phyloP scores from a whole-genome alignment of 345 rosid genomes.

The Erysimum cheiranthoides region DNA sequence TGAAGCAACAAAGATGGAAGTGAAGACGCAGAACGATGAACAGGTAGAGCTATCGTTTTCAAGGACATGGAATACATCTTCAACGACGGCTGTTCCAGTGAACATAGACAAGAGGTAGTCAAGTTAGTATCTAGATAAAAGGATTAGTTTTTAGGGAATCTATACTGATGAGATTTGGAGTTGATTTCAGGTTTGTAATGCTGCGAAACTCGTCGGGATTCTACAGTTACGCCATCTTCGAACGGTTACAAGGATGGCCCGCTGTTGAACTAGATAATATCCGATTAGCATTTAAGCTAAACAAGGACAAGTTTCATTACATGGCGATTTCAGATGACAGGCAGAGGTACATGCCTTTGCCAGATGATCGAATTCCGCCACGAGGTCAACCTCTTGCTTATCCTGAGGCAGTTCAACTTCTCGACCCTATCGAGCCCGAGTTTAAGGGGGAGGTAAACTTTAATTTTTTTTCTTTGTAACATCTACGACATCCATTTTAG shows the following conservation, averaged over 20 bases:
- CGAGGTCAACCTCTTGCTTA: slow-evolving; percentile 70
- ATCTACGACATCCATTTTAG: neutral
- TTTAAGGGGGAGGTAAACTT: slow-evolving; percentile 75
- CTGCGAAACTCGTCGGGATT: slow-evolving; percentile 79
- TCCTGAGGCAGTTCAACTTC: slow-evolving; percentile 85
- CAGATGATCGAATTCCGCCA: slow-evolving; percentile 72
- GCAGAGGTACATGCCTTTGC: slow-evolving; percentile 86
- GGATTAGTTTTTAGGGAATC: neutral
- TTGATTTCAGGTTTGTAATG: slow-evolving; percentile 68
- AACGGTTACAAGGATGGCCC: slow-evolving; percentile 80
- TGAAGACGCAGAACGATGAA: slow-evolving; percentile 57
- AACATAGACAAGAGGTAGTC: slow-evolving; percentile 71
- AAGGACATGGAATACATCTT: slow-evolving; percentile 61
- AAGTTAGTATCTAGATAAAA: neutral
- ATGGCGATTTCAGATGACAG: slow-evolving; percentile 85
- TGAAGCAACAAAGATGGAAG: slow-evolving; percentile 61
- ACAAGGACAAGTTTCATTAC: slow-evolving; percentile 84
- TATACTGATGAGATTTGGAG: neutral
- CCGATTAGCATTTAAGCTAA: slow-evolving; percentile 78
- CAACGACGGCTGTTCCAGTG: slow-evolving; percentile 54
- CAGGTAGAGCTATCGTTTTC: slow-evolving; percentile 68
- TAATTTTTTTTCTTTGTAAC: neutral
- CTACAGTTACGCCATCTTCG: slow-evolving; percentile 78
- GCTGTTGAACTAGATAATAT: slow-evolving; percentile 77
- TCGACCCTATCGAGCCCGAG: slow-evolving; percentile 73